Evolutionary conservation across 2,329 filamentous ascomycete species (phyloP).

Genomic region (Cryphonectria nitschkei): DNA sequence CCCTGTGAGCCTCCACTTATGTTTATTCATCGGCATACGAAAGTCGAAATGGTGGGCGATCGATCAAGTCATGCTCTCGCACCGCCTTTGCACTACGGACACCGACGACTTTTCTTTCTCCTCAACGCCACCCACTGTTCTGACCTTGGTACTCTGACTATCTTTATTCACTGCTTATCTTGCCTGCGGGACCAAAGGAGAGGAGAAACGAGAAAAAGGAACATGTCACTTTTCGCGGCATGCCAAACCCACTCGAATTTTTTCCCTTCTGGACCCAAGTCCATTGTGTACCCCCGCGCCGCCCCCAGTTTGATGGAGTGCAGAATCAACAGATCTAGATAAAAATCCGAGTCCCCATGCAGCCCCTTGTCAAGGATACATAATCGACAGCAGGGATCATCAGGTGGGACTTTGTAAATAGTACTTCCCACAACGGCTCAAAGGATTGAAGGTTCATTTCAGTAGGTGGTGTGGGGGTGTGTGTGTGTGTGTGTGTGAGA

Average conservation of each 20-base stretch:
- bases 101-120: background rate
- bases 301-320: background rate
- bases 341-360: background rate
- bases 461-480: background rate
- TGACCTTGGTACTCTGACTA: background rate
- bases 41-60: background rate
- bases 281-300: background rate
- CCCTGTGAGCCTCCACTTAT: conserved; percentile 4
- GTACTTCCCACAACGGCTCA: background rate
- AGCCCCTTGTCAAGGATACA: background rate
- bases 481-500: background rate
- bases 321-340: background rate
- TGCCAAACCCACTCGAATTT: background rate
- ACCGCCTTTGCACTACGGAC: background rate
- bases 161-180: background rate
- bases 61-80: background rate
- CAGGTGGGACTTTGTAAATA: background rate
- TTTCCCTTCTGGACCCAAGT: background rate
- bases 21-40: conserved; percentile 4
- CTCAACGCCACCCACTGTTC: background rate
- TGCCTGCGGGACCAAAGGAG: background rate
- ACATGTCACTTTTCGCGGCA: background rate
- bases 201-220: background rate
- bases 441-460: background rate
- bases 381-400: background rate